Conservation (phyloP, 2,329 filamentous ascomycete species). For the Cladosporium velox region DNA sequence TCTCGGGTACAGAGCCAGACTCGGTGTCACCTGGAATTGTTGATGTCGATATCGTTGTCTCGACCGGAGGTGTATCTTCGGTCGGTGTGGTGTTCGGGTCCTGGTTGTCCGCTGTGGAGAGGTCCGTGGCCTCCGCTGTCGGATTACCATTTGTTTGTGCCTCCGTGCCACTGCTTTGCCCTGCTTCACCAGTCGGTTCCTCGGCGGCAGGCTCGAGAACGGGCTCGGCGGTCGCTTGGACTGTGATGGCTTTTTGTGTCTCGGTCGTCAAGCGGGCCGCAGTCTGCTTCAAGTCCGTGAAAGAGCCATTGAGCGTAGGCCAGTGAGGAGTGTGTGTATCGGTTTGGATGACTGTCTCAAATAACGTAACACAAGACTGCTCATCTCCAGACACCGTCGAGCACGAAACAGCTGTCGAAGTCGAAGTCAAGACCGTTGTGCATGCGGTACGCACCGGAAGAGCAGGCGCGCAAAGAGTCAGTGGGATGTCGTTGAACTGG, state of each 20-base stretch:
- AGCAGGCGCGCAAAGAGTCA: not conserved
- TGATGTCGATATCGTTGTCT: not conserved
- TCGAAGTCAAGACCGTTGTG: not conserved
- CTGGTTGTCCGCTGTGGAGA: not conserved
- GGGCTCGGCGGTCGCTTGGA: not conserved
- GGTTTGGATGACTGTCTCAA: not conserved
- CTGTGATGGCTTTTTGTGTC: not conserved
- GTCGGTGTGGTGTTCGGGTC: not conserved
- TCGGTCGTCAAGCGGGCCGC: not conserved
- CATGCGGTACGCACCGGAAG: not conserved
- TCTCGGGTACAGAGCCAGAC: not conserved
- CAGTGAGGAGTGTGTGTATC: slow-evolving; percentile 3
- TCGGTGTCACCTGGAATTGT: not conserved
- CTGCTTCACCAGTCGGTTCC: not conserved
- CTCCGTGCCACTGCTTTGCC: not conserved
- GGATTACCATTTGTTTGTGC: not conserved
- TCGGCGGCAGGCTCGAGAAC: not conserved
- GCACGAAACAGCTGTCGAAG: not conserved
- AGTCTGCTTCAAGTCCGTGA: not conserved
- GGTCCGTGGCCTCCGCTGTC: not conserved
- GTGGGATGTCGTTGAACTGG: slow-evolving; percentile 3
- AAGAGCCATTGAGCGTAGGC: slow-evolving; percentile 1
- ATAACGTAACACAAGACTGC: not conserved
- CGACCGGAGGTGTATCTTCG: not conserved
- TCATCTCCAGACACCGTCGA: not conserved